A percentile compares a stretch with the other conserved stretches of the same genome.
These are phyloP conservation scores for Penicillium sumatraense DNA, from an alignment of 2,329 filamentous ascomycete genomes.

Conservation along the genomic window DNA sequence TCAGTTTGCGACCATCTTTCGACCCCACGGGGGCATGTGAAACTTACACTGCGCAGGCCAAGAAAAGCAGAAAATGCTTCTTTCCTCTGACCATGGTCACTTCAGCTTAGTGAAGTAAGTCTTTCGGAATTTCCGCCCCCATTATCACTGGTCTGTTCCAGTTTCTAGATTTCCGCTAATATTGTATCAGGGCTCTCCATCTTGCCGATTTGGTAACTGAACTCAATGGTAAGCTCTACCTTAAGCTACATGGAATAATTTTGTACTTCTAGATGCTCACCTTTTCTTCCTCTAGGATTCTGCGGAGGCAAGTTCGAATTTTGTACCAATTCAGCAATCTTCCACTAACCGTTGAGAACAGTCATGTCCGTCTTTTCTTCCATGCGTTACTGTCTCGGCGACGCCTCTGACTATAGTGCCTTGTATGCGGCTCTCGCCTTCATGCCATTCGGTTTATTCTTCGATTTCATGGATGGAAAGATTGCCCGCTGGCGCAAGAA, in stretches of 20 bases:
- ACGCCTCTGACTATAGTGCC: constrained; percentile 67
- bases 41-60: constrained; percentile 40
- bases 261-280: not conserved
- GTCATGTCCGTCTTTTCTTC: constrained; percentile 96
- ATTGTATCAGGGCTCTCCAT: constrained; percentile 48
- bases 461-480: constrained; percentile 97
- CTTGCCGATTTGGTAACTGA: constrained; percentile 57
- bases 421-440: constrained; percentile 83
- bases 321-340: constrained; percentile 5
- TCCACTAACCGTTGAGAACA: constrained; percentile 31
- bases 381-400: constrained; percentile 85
- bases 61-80: constrained; percentile 55
- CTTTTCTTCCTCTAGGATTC: constrained; percentile 41
- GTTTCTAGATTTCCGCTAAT: constrained; percentile 11
- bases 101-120: constrained; percentile 56
- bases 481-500: constrained; percentile 96
- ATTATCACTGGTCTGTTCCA: too few species aligned
- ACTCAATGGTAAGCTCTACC: constrained; percentile 48
- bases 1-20: constrained; percentile 26
- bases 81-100: constrained; percentile 53
- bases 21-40: constrained; percentile 7
- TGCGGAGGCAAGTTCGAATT: constrained; percentile 49
- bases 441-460: constrained; percentile 92
- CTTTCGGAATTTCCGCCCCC: constrained; percentile 2
- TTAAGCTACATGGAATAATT: not conserved